Conservation (phyloP, 169 alveolate genomes). For the Plasmodium vinckei region DNA sequence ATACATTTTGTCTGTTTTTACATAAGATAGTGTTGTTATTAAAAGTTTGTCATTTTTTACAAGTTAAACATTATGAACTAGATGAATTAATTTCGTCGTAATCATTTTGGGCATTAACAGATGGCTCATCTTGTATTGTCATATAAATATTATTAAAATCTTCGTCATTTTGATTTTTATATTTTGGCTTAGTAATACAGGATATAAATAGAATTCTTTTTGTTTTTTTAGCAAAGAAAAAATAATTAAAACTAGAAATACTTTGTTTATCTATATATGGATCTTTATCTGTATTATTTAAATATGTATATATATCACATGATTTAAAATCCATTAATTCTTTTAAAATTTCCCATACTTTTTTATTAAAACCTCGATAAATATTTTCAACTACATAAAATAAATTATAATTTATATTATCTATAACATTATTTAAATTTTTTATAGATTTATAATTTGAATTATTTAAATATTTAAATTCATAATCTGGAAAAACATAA, state of each 20-base stretch:
- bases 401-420: constrained; percentile 82
- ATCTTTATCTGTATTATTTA: constrained; percentile 81
- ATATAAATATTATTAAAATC: constrained; percentile 56
- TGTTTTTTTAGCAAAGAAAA: constrained; percentile 82
- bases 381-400: constrained; percentile 80
- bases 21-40: no score
- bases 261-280: constrained; percentile 81
- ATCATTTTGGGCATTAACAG: constrained; percentile 28
- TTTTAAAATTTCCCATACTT: constrained; percentile 83
- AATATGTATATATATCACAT: constrained; percentile 83
- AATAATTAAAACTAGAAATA: constrained; percentile 83
- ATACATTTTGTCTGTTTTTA: no score
- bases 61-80: not conserved
- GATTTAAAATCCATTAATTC: constrained; percentile 81
- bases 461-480: constrained; percentile 78
- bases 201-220: constrained; percentile 81
- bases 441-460: constrained; percentile 81
- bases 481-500: constrained; percentile 86
- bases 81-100: constrained; percentile 46
- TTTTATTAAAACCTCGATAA: constrained; percentile 80
- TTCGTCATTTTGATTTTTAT: constrained; percentile 63
- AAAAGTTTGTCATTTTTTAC: no score
- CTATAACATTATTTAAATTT: constrained; percentile 80
- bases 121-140: constrained; percentile 54
- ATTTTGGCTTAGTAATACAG: constrained; percentile 81